phyloP scores from a whole-genome alignment of 257 asterid species.

The Nicotiana paniculata region DNA sequence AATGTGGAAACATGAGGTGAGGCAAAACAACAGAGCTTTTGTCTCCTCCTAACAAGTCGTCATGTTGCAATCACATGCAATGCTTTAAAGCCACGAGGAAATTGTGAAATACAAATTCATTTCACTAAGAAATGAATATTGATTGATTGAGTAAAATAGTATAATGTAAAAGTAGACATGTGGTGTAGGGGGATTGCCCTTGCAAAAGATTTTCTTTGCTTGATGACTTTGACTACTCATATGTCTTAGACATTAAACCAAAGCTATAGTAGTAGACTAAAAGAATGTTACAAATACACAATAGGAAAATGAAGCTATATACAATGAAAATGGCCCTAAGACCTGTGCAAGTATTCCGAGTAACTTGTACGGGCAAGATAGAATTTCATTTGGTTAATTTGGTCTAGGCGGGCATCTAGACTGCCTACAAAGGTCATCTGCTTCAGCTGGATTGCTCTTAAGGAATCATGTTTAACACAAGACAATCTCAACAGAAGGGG shows the following conservation, averaged over 20 bases:
- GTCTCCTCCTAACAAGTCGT: background rate
- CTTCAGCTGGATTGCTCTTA: no score
- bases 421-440: no score
- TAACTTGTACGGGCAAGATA: background rate
- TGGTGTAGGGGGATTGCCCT: background rate
- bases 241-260: background rate
- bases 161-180: background rate
- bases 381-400: background rate
- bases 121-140: background rate
- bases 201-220: background rate
- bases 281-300: background rate
- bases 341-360: background rate
- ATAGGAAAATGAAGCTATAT: background rate
- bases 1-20: background rate
- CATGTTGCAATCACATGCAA: background rate
- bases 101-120: background rate
- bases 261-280: background rate
- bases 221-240: background rate
- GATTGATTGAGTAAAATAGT: background rate
- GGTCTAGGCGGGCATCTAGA: no score
- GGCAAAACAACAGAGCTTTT: background rate
- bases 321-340: background rate
- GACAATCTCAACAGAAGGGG: no score
- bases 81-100: background rate
- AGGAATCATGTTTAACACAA: no score